These are phyloP conservation scores for Termitomyces sp. DNA, from an alignment of 768 basidiomycete species.

Conservation along the genomic window DNA sequence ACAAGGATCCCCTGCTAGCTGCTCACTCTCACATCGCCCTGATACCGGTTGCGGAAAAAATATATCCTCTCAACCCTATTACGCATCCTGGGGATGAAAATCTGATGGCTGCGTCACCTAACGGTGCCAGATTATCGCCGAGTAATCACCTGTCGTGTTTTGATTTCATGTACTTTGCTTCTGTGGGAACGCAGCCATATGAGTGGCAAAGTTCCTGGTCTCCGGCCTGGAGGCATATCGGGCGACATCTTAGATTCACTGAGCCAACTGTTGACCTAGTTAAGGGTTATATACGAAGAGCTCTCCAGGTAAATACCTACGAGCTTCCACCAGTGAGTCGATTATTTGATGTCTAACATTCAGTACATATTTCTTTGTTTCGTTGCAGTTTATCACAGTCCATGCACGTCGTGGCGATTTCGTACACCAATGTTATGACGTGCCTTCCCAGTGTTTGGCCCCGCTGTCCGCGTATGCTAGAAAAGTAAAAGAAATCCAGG, in stretches of 20 bases:
- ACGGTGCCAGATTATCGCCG: conserved; percentile 20
- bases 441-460: conserved; percentile 30
- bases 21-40: conserved; percentile 21
- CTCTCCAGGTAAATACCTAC: conserved; percentile 18
- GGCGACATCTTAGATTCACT: conserved; percentile 30
- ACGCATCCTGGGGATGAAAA: conserved; percentile 15
- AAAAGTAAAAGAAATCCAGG: conserved; percentile 30
- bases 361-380: neutral
- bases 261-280: conserved; percentile 23
- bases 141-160: conserved; percentile 27
- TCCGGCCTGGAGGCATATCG: conserved; percentile 37
- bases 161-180: conserved; percentile 27
- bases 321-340: conserved; percentile 28
- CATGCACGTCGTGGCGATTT: conserved; percentile 46
- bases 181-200: conserved; percentile 20
- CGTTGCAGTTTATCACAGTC: conserved; percentile 35
- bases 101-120: conserved; percentile 18
- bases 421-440: conserved; percentile 23
- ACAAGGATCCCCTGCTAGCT: conserved; percentile 14
- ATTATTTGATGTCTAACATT: neutral
- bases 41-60: conserved; percentile 23
- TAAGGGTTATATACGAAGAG: conserved; percentile 25
- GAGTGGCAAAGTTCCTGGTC: conserved; percentile 33
- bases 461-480: conserved; percentile 30
- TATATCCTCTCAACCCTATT: conserved; percentile 19